Evolutionary conservation across 2,329 filamentous ascomycete species (phyloP), one percentile per base, ranked within the genome.

Genomic region (Chaetomiaceae sp.): DNA sequence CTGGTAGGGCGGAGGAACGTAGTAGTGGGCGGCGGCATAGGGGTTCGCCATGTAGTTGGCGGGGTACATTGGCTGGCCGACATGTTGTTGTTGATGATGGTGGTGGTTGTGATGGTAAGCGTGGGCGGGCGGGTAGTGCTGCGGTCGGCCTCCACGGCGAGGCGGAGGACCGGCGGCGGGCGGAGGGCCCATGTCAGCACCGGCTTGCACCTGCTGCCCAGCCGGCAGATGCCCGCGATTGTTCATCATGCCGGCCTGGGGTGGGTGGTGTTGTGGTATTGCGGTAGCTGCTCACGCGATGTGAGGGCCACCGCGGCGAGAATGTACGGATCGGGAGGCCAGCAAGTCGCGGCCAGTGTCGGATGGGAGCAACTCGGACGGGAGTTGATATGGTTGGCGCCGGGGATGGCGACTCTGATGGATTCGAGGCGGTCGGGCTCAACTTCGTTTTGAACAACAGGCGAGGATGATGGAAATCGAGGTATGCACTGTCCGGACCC

Each of bases 211-310:
- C 70, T 77, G 77, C 73, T 84, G 83, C 79, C 85, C 85, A 82
- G 83, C 83, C 82, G 84, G 83, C 83, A 87, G 83, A 85, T 86
- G 83, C 61, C 60, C 63, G 80, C 77, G 80, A 73, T 77, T 77
- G 76, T 84, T 87, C 85, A 89, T 89, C 84, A 80, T 88, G 81
- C 82, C 83, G 82, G 81, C 80, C 74, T 81, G 78, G 80, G 80
- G 44, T 51, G 42, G 70, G 63, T 65, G 55, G 56, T 58, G 44
- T 42, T 54, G 57, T 56, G 57, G 46, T 56, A 56, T 58, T 60
- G 63, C 62, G 64, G 64, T 63, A 63, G 64, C 63, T 62, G 61
- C 66, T 66, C 65, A 65, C 67, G 60, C 11, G 58, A 55, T 51
- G 60, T 62, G 63, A 66, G 61, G 61, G 62, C 65, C 59, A 66